Percentiles rank a stretch among this genome's conserved stretches.
Evolutionary conservation across 148 eudicot genomes (phyloP).

Genomic region (Drosera capensis): DNA sequence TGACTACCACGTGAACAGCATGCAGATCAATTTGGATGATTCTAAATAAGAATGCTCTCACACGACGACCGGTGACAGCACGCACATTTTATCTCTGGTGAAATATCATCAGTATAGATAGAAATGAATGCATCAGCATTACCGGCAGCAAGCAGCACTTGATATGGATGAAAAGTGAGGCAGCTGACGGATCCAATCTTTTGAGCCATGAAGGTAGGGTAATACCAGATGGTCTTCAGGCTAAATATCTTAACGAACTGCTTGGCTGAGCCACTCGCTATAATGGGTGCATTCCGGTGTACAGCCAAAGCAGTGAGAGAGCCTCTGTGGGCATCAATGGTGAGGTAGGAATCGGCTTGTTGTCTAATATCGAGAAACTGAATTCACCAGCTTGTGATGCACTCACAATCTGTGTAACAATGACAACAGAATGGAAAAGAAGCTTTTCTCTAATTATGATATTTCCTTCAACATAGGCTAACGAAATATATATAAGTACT

Average conservation of each 20-base stretch:
- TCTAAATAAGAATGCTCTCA: conserved; percentile 3
- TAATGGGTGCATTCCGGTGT: conserved; percentile 79
- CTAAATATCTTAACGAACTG: conserved; percentile 75
- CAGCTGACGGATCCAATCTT: conserved; percentile 91
- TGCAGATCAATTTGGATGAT: background rate
- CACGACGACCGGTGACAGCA: background rate
- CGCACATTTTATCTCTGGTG: conserved; percentile 27
- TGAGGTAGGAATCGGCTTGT: conserved; percentile 39
- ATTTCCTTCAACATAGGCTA: no score
- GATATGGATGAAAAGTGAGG: conserved; percentile 83
- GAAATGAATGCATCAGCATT: conserved; percentile 84
- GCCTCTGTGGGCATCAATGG: conserved; percentile 83
- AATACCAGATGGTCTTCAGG: conserved; percentile 54
- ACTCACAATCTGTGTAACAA: conserved; percentile 52
- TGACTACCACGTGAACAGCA: background rate
- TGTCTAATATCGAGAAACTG: conserved; percentile 83
- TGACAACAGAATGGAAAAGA: background rate
- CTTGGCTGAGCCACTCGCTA: conserved; percentile 96
- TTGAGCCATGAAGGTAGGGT: conserved; percentile 86
- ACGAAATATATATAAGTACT: no score
- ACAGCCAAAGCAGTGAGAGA: conserved; percentile 87
- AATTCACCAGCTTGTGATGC: conserved; percentile 97
- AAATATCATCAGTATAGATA: conserved; percentile 65
- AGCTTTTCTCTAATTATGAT: background rate
- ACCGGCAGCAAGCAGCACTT: conserved; percentile 80